These are phyloP conservation scores for Aspergillus proliferans DNA, from an alignment of 2,329 filamentous ascomycete species.

Conservation along the genomic window DNA sequence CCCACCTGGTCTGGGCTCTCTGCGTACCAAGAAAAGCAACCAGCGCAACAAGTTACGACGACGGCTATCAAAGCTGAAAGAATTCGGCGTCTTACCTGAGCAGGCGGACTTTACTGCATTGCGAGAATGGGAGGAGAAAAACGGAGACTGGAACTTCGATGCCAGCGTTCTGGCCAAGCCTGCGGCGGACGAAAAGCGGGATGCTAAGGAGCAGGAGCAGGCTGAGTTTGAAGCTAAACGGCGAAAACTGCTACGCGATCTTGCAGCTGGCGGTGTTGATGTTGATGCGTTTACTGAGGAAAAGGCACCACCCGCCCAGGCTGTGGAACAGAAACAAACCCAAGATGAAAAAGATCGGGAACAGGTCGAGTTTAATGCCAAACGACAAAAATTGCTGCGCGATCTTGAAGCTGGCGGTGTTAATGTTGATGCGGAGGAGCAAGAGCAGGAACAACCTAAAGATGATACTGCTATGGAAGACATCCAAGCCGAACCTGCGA, in stretches of 20 bases:
- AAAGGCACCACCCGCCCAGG: constrained; percentile 17
- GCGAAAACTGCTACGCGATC: constrained; percentile 46
- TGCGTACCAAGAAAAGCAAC: constrained; percentile 51
- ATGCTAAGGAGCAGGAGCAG: constrained; percentile 22
- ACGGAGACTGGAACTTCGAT: constrained; percentile 17
- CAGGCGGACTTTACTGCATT: constrained; percentile 49
- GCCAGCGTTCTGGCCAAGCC: constrained; percentile 2
- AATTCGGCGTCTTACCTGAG: constrained; percentile 45
- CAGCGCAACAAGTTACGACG: constrained; percentile 46
- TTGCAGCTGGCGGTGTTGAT: constrained; percentile 50
- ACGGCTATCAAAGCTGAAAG: constrained; percentile 48
- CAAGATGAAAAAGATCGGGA: constrained; percentile 17
- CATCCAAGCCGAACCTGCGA: constrained; percentile 13
- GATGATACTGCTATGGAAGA: constrained; percentile 7
- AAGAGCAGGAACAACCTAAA: neutral
- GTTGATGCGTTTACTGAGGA: constrained; percentile 29
- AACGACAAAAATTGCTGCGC: constrained; percentile 46
- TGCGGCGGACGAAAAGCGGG: constrained; percentile 13
- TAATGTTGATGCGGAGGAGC: constrained; percentile 35
- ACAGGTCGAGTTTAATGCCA: constrained; percentile 44
- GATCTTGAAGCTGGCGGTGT: constrained; percentile 49
- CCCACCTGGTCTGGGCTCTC: constrained; percentile 46
- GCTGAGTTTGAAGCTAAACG: constrained; percentile 47
- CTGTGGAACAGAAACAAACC: constrained; percentile 7
- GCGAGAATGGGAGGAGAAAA: constrained; percentile 26